phyloP scores from a whole-genome alignment of 1,284 basidiomycete genomes.

The Rhodotorula sp. region DNA sequence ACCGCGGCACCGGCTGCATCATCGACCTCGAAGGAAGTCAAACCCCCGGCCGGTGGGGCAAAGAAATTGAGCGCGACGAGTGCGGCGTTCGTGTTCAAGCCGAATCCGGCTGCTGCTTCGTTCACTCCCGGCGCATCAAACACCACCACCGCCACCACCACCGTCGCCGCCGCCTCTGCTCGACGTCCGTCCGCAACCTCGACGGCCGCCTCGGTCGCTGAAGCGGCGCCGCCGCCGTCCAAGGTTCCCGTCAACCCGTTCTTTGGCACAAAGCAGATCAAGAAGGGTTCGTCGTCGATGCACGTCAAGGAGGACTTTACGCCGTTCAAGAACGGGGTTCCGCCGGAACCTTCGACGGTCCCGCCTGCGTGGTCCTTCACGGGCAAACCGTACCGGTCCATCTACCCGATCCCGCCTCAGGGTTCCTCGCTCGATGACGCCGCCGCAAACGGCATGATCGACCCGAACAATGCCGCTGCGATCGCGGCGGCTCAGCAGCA shows the following conservation, averaged over 20 bases:
- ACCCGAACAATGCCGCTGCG: constrained; percentile 2
- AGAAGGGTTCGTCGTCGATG: constrained; percentile 37
- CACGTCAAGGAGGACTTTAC: constrained; percentile 47
- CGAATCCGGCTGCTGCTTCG: constrained; percentile 43
- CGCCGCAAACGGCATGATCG: constrained; percentile 4
- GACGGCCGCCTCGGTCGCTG: not conserved
- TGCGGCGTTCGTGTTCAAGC: constrained; percentile 44
- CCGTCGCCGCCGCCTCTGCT: not conserved
- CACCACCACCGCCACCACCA: constrained; percentile 10
- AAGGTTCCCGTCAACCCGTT: constrained; percentile 39
- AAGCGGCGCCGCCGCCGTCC: not conserved
- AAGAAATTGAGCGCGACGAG: constrained; percentile 45
- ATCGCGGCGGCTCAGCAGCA: constrained; percentile 4
- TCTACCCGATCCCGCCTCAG: constrained; percentile 29
- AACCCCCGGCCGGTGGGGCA: constrained; percentile 15
- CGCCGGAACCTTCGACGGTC: constrained; percentile 21
- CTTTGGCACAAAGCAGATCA: constrained; percentile 43
- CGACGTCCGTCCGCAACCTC: not conserved
- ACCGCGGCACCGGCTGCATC: not conserved
- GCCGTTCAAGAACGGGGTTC: constrained; percentile 40
- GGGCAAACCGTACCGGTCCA: constrained; percentile 42
- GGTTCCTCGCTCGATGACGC: constrained; percentile 5
- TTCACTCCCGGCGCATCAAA: constrained; percentile 41
- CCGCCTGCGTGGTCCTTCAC: constrained; percentile 42
- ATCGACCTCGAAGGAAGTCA: not conserved